Percentiles rank a stretch among this genome's conserved stretches.
Conservation (phyloP, 306 rosid species). For the Malus orientalis region DNA sequence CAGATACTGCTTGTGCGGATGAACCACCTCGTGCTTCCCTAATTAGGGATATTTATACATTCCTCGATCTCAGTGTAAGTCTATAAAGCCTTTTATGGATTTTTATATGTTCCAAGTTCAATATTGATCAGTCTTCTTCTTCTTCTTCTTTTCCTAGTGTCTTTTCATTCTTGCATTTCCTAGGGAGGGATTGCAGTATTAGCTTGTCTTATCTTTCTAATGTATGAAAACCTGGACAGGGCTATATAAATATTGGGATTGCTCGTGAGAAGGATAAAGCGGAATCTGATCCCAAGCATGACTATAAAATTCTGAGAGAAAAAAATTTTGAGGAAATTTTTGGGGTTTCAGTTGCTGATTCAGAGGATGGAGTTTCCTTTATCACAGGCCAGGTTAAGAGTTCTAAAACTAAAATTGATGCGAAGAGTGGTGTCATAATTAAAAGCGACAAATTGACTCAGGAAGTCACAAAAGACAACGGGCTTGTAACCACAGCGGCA, state of each 20-base stretch:
- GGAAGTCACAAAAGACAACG: conserved; percentile 35
- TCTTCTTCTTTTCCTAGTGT: neutral
- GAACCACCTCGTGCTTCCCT: conserved; percentile 58
- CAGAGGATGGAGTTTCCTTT: conserved; percentile 93
- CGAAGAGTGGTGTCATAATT: conserved; percentile 22
- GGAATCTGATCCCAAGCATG: conserved; percentile 38
- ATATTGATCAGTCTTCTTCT: neutral
- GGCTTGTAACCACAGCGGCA: conserved; percentile 11
- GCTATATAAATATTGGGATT: conserved; percentile 90
- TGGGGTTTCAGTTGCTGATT: conserved; percentile 63
- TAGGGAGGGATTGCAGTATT: neutral
- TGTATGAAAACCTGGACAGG: conserved; percentile 49
- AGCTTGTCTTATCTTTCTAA: conserved; percentile 4
- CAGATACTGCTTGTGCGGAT: conserved; percentile 37
- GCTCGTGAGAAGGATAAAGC: conserved; percentile 73
- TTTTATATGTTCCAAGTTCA: neutral
- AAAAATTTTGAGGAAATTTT: conserved; percentile 49
- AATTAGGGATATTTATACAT: conserved; percentile 77
- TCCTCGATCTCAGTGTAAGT: conserved; percentile 92
- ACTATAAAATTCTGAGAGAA: conserved; percentile 61
- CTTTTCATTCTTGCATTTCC: neutral
- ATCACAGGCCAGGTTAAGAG: conserved; percentile 62
- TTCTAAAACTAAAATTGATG: conserved; percentile 36
- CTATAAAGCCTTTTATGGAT: conserved; percentile 6
- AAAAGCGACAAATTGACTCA: conserved; percentile 22